phyloP scores from a whole-genome alignment of 306 rosid species.

The Pueraria montana region DNA sequence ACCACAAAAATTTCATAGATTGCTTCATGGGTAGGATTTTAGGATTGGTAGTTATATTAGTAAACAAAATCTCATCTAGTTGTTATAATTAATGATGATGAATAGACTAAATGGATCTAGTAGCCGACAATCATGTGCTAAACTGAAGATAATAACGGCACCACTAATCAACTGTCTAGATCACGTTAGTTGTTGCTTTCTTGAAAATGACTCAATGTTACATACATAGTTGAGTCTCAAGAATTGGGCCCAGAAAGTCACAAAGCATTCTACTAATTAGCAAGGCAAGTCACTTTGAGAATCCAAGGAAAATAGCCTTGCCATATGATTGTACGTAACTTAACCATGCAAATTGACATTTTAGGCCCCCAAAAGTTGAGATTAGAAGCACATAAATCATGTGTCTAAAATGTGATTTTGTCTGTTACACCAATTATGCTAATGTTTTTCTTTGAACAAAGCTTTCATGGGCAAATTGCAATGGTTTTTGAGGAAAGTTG shows the following conservation, averaged over 20 bases:
- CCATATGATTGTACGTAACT: background rate
- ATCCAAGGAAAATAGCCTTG: constrained; percentile 57
- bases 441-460: background rate
- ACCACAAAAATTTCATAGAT: constrained; percentile 3
- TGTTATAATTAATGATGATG: constrained; percentile 15
- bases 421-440: constrained; percentile 40
- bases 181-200: constrained; percentile 29
- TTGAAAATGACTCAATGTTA: constrained; percentile 23
- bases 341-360: constrained; percentile 12
- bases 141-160: background rate
- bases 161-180: background rate
- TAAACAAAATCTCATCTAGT: background rate
- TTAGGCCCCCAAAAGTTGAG: constrained; percentile 10
- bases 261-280: constrained; percentile 42
- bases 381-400: constrained; percentile 30
- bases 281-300: constrained; percentile 52
- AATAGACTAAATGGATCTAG: constrained; percentile 1
- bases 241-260: constrained; percentile 49
- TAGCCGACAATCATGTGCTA: constrained; percentile 2
- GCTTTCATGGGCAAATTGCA: constrained; percentile 32
- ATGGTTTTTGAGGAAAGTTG: constrained; percentile 34
- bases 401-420: constrained; percentile 23
- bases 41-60: background rate
- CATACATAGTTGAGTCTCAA: background rate
- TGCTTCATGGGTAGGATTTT: constrained; percentile 3